Evolutionary conservation across 2,329 filamentous ascomycete genomes (phyloP), one percentile per base, ranked within the genome.

Genomic region (Sporothrix phasma): DNA sequence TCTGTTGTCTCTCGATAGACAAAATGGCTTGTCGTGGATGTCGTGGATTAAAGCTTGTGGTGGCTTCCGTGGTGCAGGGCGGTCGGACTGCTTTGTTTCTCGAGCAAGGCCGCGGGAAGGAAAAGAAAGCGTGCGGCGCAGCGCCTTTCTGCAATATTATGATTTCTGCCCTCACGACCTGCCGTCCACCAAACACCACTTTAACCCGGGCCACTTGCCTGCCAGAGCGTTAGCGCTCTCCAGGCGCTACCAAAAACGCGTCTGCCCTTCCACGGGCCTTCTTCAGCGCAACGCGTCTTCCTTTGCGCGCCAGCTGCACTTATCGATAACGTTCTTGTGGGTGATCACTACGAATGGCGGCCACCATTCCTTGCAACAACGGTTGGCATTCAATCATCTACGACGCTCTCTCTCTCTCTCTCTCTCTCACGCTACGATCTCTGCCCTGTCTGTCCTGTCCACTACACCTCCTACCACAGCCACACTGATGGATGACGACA

Each of bases 201-300:
- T 56, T 37, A 56, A 26, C 24, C 29, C 37, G 61, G 49, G 54
- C 54, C 56, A 19, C 15, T 15, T 15, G 24, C 19, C 26, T 26
- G 19, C 39, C 24, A 45, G 41, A 22, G 13, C 41, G 31, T n/a
- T 24, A 61, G 45, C 59, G n/a, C n/a, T n/a, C n/a, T n/a, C n/a
- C 29, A 15, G 6, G 41, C 17, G 41, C 17, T n/a, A 61, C 56
- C 58, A 56, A 61, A 56, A 61, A 41, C 63, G 63, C 63, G 58
- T 65, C 47, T 10, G 17, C 34, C 41, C 39, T 46, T 58, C n/a
- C n/a, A 11, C 11, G 34, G 58, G 19, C 26, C 31, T 39, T 59
- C 62, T 64, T 29, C 54, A 54, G 37, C 54, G n/a, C 22, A 39
- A 58, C 63, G 63, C 63, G 63, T 64, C 49, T 47, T 22, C 17